Conservation (phyloP, 2,329 filamentous ascomycete genomes). For the Talaromyces verruculosus region DNA sequence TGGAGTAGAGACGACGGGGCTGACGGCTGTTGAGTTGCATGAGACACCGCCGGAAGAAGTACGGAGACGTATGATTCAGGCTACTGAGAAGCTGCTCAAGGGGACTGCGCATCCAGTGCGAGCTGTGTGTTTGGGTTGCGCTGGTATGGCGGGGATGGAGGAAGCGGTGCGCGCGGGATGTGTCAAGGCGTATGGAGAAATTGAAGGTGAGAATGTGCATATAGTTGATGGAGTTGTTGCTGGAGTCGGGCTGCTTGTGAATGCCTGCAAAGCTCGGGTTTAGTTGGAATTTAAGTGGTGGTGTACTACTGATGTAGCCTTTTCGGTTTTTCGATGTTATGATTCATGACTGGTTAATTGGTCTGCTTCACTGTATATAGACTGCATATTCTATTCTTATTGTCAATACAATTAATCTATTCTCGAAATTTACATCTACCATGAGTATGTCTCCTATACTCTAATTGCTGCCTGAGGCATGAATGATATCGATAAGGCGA, state of each 20-base stretch:
- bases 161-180: slow-evolving; percentile 70
- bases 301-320: background rate
- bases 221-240: slow-evolving; percentile 69
- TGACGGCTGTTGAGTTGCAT: slow-evolving; percentile 79
- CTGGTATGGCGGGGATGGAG: slow-evolving; percentile 86
- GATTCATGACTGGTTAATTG: background rate
- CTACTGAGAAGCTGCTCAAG: slow-evolving; percentile 65
- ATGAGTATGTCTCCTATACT: background rate
- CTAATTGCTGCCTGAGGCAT: slow-evolving; percentile 7
- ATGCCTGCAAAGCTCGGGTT: slow-evolving; percentile 40
- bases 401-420: background rate
- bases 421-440: background rate
- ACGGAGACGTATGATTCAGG: slow-evolving; percentile 63
- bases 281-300: slow-evolving; percentile 21
- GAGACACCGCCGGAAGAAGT: slow-evolving; percentile 65
- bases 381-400: background rate
- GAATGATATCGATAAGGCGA: slow-evolving; percentile 11
- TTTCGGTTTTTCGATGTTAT: background rate
- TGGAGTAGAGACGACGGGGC: slow-evolving; percentile 77
- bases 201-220: slow-evolving; percentile 59
- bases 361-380: background rate
- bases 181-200: slow-evolving; percentile 61
- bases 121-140: slow-evolving; percentile 81
- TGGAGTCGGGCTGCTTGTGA: slow-evolving; percentile 38
- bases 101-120: slow-evolving; percentile 53